A percentile compares a stretch with the other conserved stretches of the same genome.
phyloP scores from a whole-genome alignment of 2,329 filamentous ascomycete genomes.

The Pseudocercospora crystallina region DNA sequence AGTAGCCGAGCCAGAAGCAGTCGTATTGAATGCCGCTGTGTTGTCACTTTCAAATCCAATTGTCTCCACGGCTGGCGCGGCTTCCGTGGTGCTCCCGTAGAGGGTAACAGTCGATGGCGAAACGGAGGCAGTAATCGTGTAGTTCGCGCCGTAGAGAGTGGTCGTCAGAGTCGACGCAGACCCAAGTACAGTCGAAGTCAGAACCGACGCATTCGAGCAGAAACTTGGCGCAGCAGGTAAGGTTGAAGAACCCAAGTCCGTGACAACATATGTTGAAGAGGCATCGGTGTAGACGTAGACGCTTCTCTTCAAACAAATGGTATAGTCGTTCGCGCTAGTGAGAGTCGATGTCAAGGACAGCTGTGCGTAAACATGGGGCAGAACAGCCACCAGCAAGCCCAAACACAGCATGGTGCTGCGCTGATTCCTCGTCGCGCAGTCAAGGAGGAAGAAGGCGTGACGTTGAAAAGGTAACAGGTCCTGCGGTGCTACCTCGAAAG shows the following conservation, averaged over 20 bases:
- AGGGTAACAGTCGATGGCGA: constrained; percentile 6
- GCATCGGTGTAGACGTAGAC: constrained; percentile 1
- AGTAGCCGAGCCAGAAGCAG: constrained; percentile 1
- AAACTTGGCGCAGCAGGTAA: background rate
- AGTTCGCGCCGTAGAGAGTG: background rate
- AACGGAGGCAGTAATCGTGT: background rate
- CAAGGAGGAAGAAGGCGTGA: background rate
- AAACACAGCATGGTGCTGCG: background rate
- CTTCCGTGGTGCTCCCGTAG: background rate
- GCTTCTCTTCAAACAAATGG: background rate
- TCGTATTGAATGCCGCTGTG: background rate
- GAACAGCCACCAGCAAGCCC: background rate
- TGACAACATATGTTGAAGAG: constrained; percentile 4
- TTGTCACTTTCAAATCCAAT: constrained; percentile 7
- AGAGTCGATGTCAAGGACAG: background rate
- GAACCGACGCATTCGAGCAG: constrained; percentile 4
- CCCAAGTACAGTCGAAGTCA: constrained; percentile 1
- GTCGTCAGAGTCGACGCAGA: background rate
- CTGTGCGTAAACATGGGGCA: background rate
- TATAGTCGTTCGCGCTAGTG: background rate
- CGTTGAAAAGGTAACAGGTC: background rate
- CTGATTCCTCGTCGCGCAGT: background rate
- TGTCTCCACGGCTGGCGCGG: background rate
- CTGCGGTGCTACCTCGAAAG: too few species aligned
- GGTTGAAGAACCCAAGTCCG: background rate